Evolutionary conservation across 108 stramenopile genomes (phyloP), one percentile per base, ranked within the genome.

Genomic region (Phaeodactylum tricornutum): DNA sequence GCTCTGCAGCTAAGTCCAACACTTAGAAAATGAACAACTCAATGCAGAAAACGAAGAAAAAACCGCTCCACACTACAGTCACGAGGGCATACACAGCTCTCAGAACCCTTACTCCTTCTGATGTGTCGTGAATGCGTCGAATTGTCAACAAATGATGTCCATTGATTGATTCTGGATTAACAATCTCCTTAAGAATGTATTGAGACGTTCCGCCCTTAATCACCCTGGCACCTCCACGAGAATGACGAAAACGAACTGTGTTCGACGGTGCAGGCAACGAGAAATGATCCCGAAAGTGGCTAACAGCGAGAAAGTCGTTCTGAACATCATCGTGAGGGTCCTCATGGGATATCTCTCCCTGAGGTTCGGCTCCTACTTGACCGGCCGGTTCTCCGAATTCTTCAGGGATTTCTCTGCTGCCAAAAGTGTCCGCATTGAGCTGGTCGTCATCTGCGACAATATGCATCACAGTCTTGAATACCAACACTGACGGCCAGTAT

Each of bases 1-100:
- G 35, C 17, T 66, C 64, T 21, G 64, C 50, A 11, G 71, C 67
- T 5, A 76, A 28, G 14, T 70, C 73, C 15, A 81, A 46, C 11
- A 72, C 59, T 27, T 74, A 42, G 45, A 75, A 71, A 5, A 81
- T 41, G 1, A 81, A 29, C 5, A 81, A 43, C 44, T 81, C 66
- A 23, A 74, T 56, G 35, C 75, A 77, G 24, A 81, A 76, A 29
- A 81, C 73, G 47, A 77, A 74, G 16, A 70, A 50, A 27, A 81
- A 72, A 3, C 75, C 80, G n/a, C 62, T 46, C 23, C 71, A 72
- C 11, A 81, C 47, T 34, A 64, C 44, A 17, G 66, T 47, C 22
- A 77, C 59, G 38, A 81, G 56, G 1, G 75, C 49, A 40, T 81
- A 81, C 2, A 55, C 39, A 16, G 55, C 20, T 4, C 72, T 52